Conservation (phyloP, 371 early-diverging fungal species). For the Rhizomucor miehei region DNA sequence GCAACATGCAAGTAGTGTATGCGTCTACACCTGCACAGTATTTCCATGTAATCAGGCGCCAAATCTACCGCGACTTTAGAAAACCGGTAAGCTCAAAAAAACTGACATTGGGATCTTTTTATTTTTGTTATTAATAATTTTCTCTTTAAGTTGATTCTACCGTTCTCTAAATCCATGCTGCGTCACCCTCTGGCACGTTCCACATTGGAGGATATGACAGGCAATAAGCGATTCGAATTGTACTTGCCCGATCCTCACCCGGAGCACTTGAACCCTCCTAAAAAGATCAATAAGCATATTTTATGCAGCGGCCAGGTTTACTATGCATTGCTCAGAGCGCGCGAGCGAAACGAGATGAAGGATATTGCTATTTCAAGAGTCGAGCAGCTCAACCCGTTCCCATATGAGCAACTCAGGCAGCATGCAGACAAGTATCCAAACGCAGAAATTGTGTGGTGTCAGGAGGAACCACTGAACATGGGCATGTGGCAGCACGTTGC, state of each 20-base stretch:
- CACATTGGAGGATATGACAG: constrained; percentile 76
- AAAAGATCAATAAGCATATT: constrained; percentile 83
- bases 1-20: constrained; percentile 97
- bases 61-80: constrained; percentile 95
- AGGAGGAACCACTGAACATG: constrained; percentile 95
- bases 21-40: constrained; percentile 94
- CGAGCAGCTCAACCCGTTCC: constrained; percentile 96
- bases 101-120: constrained; percentile 3
- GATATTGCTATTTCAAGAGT: constrained; percentile 90
- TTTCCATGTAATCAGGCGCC: constrained; percentile 95
- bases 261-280: constrained; percentile 67
- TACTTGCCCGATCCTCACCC: constrained; percentile 90
- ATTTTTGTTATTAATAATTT: background rate
- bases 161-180: constrained; percentile 91
- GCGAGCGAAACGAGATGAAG: constrained; percentile 82
- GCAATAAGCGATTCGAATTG: constrained; percentile 82
- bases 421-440: constrained; percentile 89
- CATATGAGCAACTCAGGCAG: constrained; percentile 85
- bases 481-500: constrained; percentile 89
- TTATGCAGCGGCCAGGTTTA: constrained; percentile 97
- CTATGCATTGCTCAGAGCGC: constrained; percentile 85
- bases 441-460: constrained; percentile 88
- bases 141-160: constrained; percentile 63
- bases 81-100: constrained; percentile 66
- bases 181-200: constrained; percentile 93